Evolutionary conservation across 495 filamentous ascomycete species (phyloP), one percentile per base, ranked within the genome.

Genomic region (Tuber magnatum): DNA sequence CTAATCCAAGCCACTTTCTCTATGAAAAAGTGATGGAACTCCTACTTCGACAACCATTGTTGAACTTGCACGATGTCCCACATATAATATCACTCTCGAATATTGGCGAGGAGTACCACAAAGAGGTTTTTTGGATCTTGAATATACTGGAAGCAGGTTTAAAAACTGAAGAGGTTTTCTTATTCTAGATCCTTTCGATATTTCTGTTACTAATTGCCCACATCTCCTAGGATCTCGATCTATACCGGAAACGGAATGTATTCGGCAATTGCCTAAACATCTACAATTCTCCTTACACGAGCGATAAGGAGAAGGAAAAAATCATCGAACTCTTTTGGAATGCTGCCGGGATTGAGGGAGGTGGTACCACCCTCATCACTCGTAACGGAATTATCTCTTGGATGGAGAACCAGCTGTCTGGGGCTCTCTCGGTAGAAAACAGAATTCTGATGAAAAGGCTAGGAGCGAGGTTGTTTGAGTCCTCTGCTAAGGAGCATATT

Each of bases 11-110:
- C 68, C 92, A 97, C 80, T 89, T 89, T 75, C 87, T 98, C 51
- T 99, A 97, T 80, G 87, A 89, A 42, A 97, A 97, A 80, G 85
- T 94, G 85, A 97, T 97, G 85, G 86, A 87, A 38, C 94, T 94
- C 82, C 88, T 99, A 68, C 90, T 91, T 56, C 89, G 88, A 70
- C 87, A 89, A 0, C 94, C 95, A 3, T 81, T 85, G 14, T 96
- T 94, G 92, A 87, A 89, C 39, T 76, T 91, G 28, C 87, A 90
- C 61, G 91, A 90, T 81, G 85, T 97, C 70, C 94, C 93, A 1
- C 89, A 93, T 81, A 88, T 95, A 61, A 89, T 95, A 68, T 75
- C 77, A 22, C 82, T 97, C 73, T 85, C 90, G 4, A 88, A 89
- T 70, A 86, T 91, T 69, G 92, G 92, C 73, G 92, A 93, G 73